Percentiles rank a stretch among this genome's conserved stretches.
These are phyloP conservation scores for Trichoderma semiorbis DNA, from an alignment of 2,329 filamentous ascomycete species.

Conservation along the genomic window DNA sequence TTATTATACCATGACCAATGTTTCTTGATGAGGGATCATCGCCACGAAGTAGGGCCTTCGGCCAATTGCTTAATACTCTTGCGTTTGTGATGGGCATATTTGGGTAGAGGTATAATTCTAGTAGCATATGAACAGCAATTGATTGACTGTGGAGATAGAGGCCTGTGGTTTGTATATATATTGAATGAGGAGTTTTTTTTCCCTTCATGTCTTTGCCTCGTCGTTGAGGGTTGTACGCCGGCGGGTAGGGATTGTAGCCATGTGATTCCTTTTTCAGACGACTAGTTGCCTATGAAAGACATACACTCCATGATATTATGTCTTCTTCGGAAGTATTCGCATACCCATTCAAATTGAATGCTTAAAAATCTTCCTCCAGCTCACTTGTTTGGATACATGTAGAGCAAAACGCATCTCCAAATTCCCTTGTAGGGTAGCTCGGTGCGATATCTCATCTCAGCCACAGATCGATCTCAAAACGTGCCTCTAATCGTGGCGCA, in stretches of 20 bases:
- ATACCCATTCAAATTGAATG: neutral
- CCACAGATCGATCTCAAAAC: neutral
- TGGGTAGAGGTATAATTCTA: fast-evolving
- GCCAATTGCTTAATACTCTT: neutral
- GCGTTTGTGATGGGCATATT: neutral
- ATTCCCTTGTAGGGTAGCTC: neutral
- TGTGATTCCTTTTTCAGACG: fast-evolving
- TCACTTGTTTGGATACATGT: neutral
- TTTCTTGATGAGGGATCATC: neutral
- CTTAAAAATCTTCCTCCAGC: neutral
- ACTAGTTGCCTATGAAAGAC: neutral
- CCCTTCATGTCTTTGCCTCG: fast-evolving
- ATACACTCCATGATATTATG: neutral
- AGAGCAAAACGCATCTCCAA: neutral
- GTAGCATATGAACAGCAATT: neutral
- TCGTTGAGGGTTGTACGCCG: fast-evolving
- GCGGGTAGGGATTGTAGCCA: no score
- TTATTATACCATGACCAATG: neutral
- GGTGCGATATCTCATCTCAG: neutral
- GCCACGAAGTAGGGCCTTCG: neutral
- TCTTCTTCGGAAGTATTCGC: fast-evolving
- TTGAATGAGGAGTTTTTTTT: neutral
- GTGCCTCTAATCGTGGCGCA: neutral
- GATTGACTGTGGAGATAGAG: neutral
- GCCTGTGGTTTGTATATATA: neutral